phyloP scores from a whole-genome alignment of 2,329 filamentous ascomycete species.

The Epichloe glyceriae region DNA sequence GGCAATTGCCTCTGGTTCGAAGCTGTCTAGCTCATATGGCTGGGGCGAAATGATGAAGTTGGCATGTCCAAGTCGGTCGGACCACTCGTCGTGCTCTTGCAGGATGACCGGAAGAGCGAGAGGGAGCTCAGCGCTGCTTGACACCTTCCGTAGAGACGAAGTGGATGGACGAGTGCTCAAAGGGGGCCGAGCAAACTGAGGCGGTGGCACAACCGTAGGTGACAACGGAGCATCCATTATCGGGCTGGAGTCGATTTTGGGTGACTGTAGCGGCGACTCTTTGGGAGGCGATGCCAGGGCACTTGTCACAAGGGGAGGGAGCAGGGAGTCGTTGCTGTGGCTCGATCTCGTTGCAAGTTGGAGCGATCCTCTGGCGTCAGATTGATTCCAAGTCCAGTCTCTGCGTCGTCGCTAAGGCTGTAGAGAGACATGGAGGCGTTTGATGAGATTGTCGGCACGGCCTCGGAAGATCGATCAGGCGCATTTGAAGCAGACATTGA shows the following conservation, averaged over 20 bases:
- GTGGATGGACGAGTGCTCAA: slow-evolving; percentile 66
- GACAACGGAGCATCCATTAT: slow-evolving; percentile 4
- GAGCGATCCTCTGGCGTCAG: slow-evolving; percentile 24
- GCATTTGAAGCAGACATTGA: slow-evolving; percentile 53
- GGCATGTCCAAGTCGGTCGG: slow-evolving; percentile 73
- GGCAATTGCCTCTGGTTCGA: slow-evolving; percentile 43
- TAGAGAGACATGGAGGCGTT: slow-evolving; percentile 53
- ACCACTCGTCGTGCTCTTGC: slow-evolving; percentile 69
- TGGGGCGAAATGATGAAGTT: slow-evolving; percentile 81
- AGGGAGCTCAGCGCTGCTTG: slow-evolving; percentile 44
- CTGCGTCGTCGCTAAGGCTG: slow-evolving; percentile 35
- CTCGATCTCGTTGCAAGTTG: slow-evolving; percentile 44
- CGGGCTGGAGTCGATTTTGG: slow-evolving; percentile 29
- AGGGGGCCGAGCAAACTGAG: slow-evolving; percentile 37
- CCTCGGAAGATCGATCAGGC: slow-evolving; percentile 34
- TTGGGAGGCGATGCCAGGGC: slow-evolving; percentile 41
- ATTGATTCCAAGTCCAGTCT: slow-evolving; percentile 21
- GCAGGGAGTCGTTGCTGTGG: slow-evolving; percentile 67
- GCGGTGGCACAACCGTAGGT: slow-evolving; percentile 31
- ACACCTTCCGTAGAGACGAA: slow-evolving; percentile 55
- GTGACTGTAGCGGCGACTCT: slow-evolving; percentile 77
- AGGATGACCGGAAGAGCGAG: slow-evolving; percentile 51
- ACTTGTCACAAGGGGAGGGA: slow-evolving; percentile 67
- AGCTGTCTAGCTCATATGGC: slow-evolving; percentile 58
- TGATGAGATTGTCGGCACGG: slow-evolving; percentile 42